Evolutionary conservation across 805 yeast genomes (phyloP).

Genomic region (Suhomyces kilbournensis): DNA sequence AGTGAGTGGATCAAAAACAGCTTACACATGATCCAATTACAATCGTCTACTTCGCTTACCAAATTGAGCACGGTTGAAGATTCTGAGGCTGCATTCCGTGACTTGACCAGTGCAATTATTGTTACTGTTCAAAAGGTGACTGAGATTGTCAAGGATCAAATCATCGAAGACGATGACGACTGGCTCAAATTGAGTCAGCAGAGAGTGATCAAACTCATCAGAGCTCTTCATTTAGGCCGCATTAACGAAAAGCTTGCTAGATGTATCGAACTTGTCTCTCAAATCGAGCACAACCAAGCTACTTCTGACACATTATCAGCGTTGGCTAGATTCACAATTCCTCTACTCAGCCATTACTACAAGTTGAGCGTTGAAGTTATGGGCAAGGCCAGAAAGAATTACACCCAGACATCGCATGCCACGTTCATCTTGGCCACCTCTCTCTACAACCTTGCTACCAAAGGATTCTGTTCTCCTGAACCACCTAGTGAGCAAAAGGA

Average conservation of each 20-base stretch:
- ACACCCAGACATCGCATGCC: slow-evolving; percentile 56
- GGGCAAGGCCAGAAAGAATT: slow-evolving; percentile 45
- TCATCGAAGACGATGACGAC: slow-evolving; percentile 50
- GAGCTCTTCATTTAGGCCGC: slow-evolving; percentile 37
- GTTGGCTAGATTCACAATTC: slow-evolving; percentile 53
- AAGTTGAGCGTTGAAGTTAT: slow-evolving; percentile 46
- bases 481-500: slow-evolving; percentile 64
- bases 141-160: slow-evolving; percentile 30
- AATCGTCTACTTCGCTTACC: slow-evolving; percentile 5
- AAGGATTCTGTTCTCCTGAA: slow-evolving; percentile 93
- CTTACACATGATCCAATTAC: slow-evolving; percentile 2
- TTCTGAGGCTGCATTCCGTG: slow-evolving; percentile 48
- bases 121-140: slow-evolving; percentile 63
- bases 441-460: slow-evolving; percentile 59
- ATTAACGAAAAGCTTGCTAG: slow-evolving; percentile 34
- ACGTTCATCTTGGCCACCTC: slow-evolving; percentile 55
- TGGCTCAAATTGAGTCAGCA: slow-evolving; percentile 62
- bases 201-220: slow-evolving; percentile 39
- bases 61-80: slow-evolving; percentile 20
- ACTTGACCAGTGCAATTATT: slow-evolving; percentile 56
- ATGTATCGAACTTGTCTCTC: slow-evolving; percentile 33
- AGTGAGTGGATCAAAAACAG: slow-evolving; percentile 41
- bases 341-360: slow-evolving; percentile 60
- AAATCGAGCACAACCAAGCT: slow-evolving; percentile 33
- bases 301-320: slow-evolving; percentile 44